Evolutionary conservation across 2,329 filamentous ascomycete genomes (phyloP).

Genomic region (Sclerotinia trifoliorum): DNA sequence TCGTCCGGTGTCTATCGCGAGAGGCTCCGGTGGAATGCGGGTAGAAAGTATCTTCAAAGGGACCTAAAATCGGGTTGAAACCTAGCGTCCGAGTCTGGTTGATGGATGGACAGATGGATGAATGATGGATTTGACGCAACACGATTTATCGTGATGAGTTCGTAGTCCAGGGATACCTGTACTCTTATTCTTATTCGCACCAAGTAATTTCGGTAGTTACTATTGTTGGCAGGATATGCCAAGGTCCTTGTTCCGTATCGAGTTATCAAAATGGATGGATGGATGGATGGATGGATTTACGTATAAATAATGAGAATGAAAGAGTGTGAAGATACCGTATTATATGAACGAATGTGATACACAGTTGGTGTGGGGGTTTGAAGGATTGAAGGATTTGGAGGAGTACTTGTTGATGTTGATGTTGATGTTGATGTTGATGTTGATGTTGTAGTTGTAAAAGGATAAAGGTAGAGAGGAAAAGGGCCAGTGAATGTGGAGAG

Average conservation of each 20-base stretch:
- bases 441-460: background rate
- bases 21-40: background rate
- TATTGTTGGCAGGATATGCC: background rate
- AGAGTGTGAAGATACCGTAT: background rate
- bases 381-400: background rate
- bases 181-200: background rate
- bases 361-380: background rate
- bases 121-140: conserved; percentile 4
- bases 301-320: background rate
- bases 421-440: no score
- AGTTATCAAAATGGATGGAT: background rate
- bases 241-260: conserved; percentile 1
- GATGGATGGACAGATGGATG: background rate
- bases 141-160: background rate
- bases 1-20: background rate
- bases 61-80: background rate
- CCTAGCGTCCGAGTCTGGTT: background rate
- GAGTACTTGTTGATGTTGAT: background rate
- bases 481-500: background rate
- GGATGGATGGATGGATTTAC: background rate
- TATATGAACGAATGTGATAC: conserved; percentile 4
- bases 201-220: conserved; percentile 14
- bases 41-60: background rate
- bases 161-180: conserved; percentile 8
- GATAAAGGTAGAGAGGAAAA: background rate